These are phyloP conservation scores for Claviceps purpurea DNA, from an alignment of 2,329 filamentous ascomycete species.

Conservation along the genomic window DNA sequence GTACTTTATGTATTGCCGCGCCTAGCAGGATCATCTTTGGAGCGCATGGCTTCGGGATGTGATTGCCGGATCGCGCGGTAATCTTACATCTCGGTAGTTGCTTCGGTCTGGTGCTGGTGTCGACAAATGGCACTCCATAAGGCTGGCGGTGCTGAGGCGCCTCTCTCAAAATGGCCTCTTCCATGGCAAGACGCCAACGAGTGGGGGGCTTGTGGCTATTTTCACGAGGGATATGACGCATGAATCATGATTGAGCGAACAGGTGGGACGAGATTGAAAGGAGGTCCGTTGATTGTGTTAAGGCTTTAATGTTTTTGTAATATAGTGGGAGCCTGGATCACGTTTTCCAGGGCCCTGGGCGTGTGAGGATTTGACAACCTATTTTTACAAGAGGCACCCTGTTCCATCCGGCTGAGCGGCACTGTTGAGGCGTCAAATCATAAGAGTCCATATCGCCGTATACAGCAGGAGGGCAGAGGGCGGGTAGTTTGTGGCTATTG, in stretches of 20 bases:
- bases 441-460: neutral
- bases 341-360: too few species aligned
- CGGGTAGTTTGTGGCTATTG: too few species aligned
- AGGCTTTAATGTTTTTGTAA: too few species aligned
- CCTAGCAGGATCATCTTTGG: too few species aligned
- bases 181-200: constrained; percentile 11
- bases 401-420: too few species aligned
- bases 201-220: constrained; percentile 22
- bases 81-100: constrained; percentile 22
- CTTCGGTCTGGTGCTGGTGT: constrained; percentile 28
- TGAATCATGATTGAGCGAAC: constrained; percentile 40
- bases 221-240: constrained; percentile 25
- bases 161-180: constrained; percentile 12
- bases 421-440: neutral
- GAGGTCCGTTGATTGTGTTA: too few species aligned
- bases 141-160: constrained; percentile 14
- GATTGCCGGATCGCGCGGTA: constrained; percentile 14
- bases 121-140: constrained; percentile 11
- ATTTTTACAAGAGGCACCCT: too few species aligned
- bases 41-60: too few species aligned
- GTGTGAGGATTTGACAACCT: too few species aligned
- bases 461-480: neutral
- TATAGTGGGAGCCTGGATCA: too few species aligned
- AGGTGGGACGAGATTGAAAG: constrained; percentile 12
- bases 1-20: too few species aligned